phyloP scores from a whole-genome alignment of 1,284 basidiomycete species.

The Rhodotorula sp. region DNA sequence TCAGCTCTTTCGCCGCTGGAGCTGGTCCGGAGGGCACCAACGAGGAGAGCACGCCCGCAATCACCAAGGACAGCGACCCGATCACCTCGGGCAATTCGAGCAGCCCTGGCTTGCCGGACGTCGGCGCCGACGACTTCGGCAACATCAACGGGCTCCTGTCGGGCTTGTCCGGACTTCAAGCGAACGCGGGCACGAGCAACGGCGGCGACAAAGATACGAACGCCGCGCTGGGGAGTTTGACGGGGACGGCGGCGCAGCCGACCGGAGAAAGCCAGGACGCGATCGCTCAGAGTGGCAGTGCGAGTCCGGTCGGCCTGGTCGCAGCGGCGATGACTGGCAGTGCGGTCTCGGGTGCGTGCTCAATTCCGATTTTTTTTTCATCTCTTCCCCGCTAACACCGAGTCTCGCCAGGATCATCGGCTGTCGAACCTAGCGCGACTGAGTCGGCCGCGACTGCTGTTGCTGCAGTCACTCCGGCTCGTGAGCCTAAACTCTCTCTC shows the following conservation, averaged over 20 bases:
- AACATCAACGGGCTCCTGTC: background rate
- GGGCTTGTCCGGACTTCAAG: background rate
- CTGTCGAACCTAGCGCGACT: background rate
- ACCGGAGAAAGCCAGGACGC: background rate
- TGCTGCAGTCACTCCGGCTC: background rate
- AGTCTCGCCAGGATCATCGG: background rate
- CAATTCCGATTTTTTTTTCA: background rate
- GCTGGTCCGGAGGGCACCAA: background rate
- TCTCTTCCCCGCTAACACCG: background rate
- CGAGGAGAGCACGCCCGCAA: background rate
- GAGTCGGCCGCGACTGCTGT: background rate
- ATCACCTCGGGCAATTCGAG: slow-evolving; percentile 24
- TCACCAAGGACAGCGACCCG: background rate
- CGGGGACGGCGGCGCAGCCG: background rate
- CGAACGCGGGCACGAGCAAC: background rate
- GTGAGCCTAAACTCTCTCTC: background rate
- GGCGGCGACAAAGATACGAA: background rate
- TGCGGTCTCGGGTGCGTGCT: background rate
- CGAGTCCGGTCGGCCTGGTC: background rate
- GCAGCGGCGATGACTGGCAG: background rate
- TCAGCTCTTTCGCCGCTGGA: background rate
- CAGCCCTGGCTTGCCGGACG: slow-evolving; percentile 23
- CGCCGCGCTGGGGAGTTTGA: background rate
- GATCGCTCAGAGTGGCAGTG: background rate
- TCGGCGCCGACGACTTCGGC: slow-evolving; percentile 5